These are phyloP conservation scores for Ramalina intermedia DNA, from an alignment of 495 filamentous ascomycete species.

Conservation along the genomic window DNA sequence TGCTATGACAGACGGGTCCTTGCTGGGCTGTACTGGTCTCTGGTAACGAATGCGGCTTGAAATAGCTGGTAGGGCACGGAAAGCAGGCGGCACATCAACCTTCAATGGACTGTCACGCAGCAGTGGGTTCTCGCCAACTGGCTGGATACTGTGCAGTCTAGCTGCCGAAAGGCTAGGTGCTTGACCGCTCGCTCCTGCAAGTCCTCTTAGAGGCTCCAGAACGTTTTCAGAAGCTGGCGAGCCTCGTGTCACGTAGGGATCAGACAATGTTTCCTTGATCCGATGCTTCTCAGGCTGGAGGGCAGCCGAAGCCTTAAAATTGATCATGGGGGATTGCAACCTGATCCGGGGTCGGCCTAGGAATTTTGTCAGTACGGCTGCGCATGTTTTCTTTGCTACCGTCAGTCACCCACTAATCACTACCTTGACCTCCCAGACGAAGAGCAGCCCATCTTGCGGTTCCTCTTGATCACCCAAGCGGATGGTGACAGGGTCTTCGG, in stretches of 20 bases:
- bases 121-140: slow-evolving; percentile 27
- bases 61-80: slow-evolving; percentile 66
- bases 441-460: slow-evolving; percentile 44
- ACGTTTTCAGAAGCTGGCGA: slow-evolving; percentile 68
- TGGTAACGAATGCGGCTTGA: slow-evolving; percentile 75
- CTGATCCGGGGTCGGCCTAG: slow-evolving; percentile 57
- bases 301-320: slow-evolving; percentile 61
- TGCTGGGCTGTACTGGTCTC: slow-evolving; percentile 47
- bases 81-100: slow-evolving; percentile 41
- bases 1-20: slow-evolving; percentile 57
- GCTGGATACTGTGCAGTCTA: slow-evolving; percentile 59
- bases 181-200: slow-evolving; percentile 49
- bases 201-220: slow-evolving; percentile 58
- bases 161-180: slow-evolving; percentile 66
- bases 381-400: neutral
- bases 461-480: slow-evolving; percentile 40
- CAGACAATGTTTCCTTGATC: slow-evolving; percentile 31
- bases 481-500: slow-evolving; percentile 47
- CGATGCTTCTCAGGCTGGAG: slow-evolving; percentile 42
- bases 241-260: slow-evolving; percentile 66
- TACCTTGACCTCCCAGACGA: slow-evolving; percentile 71
- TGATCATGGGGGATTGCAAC: slow-evolving; percentile 60
- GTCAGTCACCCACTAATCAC: slow-evolving; percentile 40
- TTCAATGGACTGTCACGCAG: slow-evolving; percentile 49
- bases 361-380: slow-evolving; percentile 9